Base-by-base conservation (phyloP, 306 rosid genomes). In the Comarum palustre region DNA sequence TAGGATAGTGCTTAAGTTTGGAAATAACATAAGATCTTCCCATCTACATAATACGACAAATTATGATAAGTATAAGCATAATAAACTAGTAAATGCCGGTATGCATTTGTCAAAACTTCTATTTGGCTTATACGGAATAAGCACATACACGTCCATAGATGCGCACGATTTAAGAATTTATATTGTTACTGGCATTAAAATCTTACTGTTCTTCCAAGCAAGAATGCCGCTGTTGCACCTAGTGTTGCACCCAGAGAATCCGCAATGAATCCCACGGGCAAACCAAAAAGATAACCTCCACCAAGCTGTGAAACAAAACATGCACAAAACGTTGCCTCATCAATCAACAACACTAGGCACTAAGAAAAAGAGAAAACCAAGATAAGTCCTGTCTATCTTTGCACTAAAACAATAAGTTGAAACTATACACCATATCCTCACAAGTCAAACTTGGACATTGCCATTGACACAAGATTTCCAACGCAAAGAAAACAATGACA, bases 221-320 rank as follows among this genome's bases (percentile, higher is more conserved):
- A 51, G 68, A 84, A 87, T 36, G 87, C 87, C 1, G 85, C 89
- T 15, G 84, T 80, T 20, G 89, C 91, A 68, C 91, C 91, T 36
- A 84, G 22, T 15, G 91, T 87, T 31, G 91, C 87, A 64, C 89
- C 91, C 59, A 80, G 66, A 17, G 89, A 85, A 36, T 85, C 89
- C 16, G 89, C 91, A 32, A 83, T 7, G 11, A 87, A 82, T 68
- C 91, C 89, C 73, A 87, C 78, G 24, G 91, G 86, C 70, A 87
- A 69, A 32, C 89, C 89, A 74, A 85, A 87, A 61, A 84, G 83
- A 87, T 82, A 87, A 63, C 89, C 89, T 36, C 91, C 91, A 34
- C 91, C 91, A 76, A 86, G 83, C 89, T 84, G 85, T 71, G 74
- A 73, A 36, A 3, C 27, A 52, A n/a, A 41, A 76, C 34, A 72